Conservation (phyloP, 176 grass and related monocot genomes). For the Saccharum spontaneum region DNA sequence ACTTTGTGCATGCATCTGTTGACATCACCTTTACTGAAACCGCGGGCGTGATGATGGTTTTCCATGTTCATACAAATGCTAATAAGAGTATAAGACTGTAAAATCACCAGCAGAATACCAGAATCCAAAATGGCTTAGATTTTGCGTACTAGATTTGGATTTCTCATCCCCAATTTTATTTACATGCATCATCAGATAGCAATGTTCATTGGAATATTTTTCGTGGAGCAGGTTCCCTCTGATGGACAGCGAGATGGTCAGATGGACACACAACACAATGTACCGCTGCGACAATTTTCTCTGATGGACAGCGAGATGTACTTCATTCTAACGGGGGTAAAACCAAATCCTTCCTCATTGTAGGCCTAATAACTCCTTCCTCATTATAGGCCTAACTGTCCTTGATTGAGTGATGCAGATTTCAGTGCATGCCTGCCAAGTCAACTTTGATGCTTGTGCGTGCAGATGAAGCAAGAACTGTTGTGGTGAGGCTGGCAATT, state of each 20-base stretch:
- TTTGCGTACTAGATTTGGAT: conserved; percentile 15
- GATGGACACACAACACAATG: background rate
- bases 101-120: background rate
- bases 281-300: background rate
- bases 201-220: background rate
- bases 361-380: no score
- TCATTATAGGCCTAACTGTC: background rate
- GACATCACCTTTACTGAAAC: conserved; percentile 28
- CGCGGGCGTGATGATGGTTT: background rate
- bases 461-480: background rate
- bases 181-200: background rate
- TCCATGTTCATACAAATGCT: conserved; percentile 16
- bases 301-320: background rate
- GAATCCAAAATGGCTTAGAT: background rate
- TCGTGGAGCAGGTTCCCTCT: background rate
- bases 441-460: conserved; percentile 31
- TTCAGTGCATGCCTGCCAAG: background rate
- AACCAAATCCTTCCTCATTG: background rate
- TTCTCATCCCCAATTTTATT: background rate
- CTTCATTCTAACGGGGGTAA: background rate
- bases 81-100: background rate
- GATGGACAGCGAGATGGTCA: background rate
- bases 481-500: background rate
- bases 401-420: background rate
- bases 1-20: conserved; percentile 24